A percentile compares a stretch with the other conserved stretches of the same genome.
phyloP scores from a whole-genome alignment of 768 basidiomycete species.

The Suillus clintonianus region DNA sequence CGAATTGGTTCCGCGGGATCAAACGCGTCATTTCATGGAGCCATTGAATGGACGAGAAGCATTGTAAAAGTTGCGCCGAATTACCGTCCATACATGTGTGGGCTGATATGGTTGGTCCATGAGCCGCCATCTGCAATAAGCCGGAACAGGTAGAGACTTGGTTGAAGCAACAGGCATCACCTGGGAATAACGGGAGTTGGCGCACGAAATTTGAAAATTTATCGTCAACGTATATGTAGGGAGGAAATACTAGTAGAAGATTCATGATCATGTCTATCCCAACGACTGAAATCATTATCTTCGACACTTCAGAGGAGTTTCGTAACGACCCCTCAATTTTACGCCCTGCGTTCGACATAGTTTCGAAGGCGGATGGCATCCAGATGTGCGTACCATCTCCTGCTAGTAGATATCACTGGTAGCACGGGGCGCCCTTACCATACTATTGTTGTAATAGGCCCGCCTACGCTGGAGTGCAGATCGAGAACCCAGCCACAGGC shows the following conservation, averaged over 20 bases:
- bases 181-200: not conserved
- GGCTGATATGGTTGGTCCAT: not conserved
- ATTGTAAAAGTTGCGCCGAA: no score
- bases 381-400: slow-evolving; percentile 11
- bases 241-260: not conserved
- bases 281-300: slow-evolving; percentile 25
- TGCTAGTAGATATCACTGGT: not conserved
- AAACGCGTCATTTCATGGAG: no score
- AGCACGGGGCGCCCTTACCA: not conserved
- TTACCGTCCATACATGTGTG: not conserved
- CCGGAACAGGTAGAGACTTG: not conserved
- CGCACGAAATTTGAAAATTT: not conserved
- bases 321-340: slow-evolving; percentile 7
- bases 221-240: not conserved
- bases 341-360: slow-evolving; percentile 6
- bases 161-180: not conserved
- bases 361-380: slow-evolving; percentile 10
- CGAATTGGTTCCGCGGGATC: no score
- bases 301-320: slow-evolving; percentile 11
- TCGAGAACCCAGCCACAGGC: slow-evolving; percentile 14
- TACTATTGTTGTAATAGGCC: slow-evolving; percentile 8
- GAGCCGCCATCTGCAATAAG: not conserved
- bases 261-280: slow-evolving; percentile 10
- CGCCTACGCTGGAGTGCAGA: slow-evolving; percentile 17
- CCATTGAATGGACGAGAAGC: no score